Conservation (phyloP, 805 yeast species). For the Metschnikowia drakensbergensis region DNA sequence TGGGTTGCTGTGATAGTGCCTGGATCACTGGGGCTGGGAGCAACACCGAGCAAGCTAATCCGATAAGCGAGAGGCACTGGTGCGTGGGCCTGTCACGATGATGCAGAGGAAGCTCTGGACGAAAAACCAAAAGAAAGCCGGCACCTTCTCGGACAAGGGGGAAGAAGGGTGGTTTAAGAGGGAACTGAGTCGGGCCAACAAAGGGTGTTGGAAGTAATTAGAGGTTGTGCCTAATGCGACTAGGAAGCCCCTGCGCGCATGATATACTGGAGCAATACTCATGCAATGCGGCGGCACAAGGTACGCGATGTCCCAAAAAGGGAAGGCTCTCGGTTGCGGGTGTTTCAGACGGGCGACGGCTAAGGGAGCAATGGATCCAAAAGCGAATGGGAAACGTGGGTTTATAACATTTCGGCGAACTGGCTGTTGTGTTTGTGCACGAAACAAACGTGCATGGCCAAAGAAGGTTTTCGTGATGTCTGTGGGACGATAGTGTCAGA, state of each 20-base stretch:
- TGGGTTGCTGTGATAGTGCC: background rate
- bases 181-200: background rate
- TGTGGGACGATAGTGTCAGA: conserved; percentile 2
- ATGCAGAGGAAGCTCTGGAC: background rate
- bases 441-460: background rate
- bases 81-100: conserved; percentile 2
- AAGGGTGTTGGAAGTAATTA: background rate
- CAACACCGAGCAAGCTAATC: conserved; percentile 4
- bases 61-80: conserved; percentile 3
- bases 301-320: background rate
- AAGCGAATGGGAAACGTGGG: too few species aligned
- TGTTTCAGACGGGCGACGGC: too few species aligned
- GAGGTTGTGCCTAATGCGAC: conserved; percentile 1
- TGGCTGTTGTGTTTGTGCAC: background rate
- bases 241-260: conserved; percentile 4
- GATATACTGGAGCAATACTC: background rate
- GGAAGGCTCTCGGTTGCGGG: too few species aligned
- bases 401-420: too few species aligned
- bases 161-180: background rate
- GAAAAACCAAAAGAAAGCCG: background rate
- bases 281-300: conserved; percentile 1
- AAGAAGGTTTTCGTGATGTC: background rate
- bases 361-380: too few species aligned
- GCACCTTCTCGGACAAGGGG: background rate
- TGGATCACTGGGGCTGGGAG: background rate